Evolutionary conservation across 768 basidiomycete species (phyloP).

Genomic region (Pleurotus sapidus): DNA sequence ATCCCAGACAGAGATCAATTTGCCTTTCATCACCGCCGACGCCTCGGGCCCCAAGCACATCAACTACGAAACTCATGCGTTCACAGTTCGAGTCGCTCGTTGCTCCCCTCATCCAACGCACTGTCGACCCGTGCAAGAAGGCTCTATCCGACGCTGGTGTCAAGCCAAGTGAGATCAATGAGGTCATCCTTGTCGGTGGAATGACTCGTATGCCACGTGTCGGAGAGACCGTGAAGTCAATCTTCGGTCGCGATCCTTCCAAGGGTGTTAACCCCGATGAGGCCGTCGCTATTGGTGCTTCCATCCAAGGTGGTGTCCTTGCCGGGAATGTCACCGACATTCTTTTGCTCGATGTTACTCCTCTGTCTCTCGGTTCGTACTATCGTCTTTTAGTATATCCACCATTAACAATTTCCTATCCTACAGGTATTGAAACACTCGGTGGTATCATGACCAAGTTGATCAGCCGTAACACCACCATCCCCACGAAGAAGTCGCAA

Average conservation of each 20-base stretch:
- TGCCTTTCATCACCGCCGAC: conserved; percentile 98
- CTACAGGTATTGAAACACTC: conserved; percentile 83
- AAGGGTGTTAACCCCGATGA: conserved; percentile 99
- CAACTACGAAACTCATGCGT: conserved; percentile 84
- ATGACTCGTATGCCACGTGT: conserved; percentile 99
- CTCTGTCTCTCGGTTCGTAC: conserved; percentile 84
- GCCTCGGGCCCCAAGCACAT: conserved; percentile 96
- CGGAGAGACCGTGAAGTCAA: conserved; percentile 85
- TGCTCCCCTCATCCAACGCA: conserved; percentile 77
- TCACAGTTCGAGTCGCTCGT: conserved; percentile 91
- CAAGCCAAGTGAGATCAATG: conserved; percentile 90
- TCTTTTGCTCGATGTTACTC: conserved; percentile 92
- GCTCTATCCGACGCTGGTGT: conserved; percentile 91
- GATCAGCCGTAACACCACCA: conserved; percentile 97
- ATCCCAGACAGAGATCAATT: conserved; percentile 92
- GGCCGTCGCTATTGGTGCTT: conserved; percentile 97
- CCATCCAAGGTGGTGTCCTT: conserved; percentile 97
- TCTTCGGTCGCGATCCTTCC: conserved; percentile 95
- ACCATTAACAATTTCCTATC: not conserved
- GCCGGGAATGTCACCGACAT: conserved; percentile 97
- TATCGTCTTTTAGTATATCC: not conserved
- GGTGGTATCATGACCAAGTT: conserved; percentile 99
- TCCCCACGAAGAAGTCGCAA: conserved; percentile 99
- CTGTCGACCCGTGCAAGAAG: conserved; percentile 96
- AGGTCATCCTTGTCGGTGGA: conserved; percentile 97